Evolutionary conservation across 306 rosid species (phyloP).

Genomic region (Abrus pulchellus): DNA sequence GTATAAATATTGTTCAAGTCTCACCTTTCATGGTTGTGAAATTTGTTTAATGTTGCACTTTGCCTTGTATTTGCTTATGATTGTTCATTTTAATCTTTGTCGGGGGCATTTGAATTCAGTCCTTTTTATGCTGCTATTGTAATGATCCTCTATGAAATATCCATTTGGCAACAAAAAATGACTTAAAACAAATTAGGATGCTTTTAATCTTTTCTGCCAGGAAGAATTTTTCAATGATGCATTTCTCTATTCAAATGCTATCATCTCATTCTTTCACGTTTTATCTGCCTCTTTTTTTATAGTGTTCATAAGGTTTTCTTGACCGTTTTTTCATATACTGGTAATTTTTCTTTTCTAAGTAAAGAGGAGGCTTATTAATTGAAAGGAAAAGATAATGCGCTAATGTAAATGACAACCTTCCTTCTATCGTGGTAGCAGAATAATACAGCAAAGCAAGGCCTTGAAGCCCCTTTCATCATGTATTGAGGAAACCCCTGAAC

Average conservation of each 20-base stretch:
- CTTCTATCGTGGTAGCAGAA: conserved; percentile 7
- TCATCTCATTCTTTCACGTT: not conserved
- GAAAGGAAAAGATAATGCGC: not conserved
- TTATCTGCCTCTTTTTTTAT: not conserved
- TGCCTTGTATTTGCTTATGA: not conserved
- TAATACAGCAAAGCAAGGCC: conserved; percentile 10
- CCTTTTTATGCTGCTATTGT: not conserved
- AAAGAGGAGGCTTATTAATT: conserved; percentile 3
- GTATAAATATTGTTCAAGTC: not conserved
- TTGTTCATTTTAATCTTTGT: not conserved
- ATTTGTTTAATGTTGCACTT: conserved; percentile 5
- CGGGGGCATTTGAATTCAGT: not conserved
- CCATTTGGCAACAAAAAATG: not conserved
- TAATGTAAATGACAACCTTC: not conserved
- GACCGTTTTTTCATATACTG: conserved; percentile 13
- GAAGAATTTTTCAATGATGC: conserved; percentile 1
- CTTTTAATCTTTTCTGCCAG: not conserved
- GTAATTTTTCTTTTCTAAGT: not conserved
- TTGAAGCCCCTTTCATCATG: not conserved
- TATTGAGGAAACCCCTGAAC: conserved; percentile 2
- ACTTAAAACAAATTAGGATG: not conserved
- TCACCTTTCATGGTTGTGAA: not conserved
- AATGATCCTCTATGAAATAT: conserved; percentile 11
- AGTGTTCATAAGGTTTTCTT: not conserved
- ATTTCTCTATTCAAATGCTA: not conserved